phyloP scores from a whole-genome alignment of 2,329 filamentous ascomycete genomes.

The Chalara sp. region DNA sequence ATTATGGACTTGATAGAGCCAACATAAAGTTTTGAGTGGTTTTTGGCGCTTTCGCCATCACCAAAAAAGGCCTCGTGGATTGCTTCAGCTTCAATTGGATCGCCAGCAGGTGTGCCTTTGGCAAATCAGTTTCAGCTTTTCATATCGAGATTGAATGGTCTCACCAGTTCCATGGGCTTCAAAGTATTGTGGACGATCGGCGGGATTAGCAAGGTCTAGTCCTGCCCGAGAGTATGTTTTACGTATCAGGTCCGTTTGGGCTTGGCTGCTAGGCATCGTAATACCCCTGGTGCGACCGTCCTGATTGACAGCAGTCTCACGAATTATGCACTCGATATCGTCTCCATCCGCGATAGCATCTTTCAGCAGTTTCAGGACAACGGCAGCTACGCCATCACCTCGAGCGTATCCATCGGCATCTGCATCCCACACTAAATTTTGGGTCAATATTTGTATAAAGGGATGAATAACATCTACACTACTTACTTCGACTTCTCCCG shows the following conservation, averaged over 20 bases:
- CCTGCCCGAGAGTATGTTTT: conserved; percentile 37
- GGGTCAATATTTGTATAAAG: too few relatives aligned
- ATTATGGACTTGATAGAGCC: conserved; percentile 21
- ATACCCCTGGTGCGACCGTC: conserved; percentile 42
- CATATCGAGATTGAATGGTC: too few relatives aligned
- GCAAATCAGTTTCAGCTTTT: too few relatives aligned
- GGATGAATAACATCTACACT: too few relatives aligned
- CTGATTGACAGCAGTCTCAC: conserved; percentile 40
- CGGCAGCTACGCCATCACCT: conserved; percentile 48
- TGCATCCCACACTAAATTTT: conserved; percentile 11
- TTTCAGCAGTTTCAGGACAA: conserved; percentile 51
- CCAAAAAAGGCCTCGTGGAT: conserved; percentile 5
- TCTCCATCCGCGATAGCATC: conserved; percentile 53
- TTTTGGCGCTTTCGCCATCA: not conserved
- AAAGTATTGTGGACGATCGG: conserved; percentile 8
- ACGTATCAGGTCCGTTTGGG: conserved; percentile 38
- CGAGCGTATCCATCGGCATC: conserved; percentile 15
- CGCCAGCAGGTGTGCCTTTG: conserved; percentile 13
- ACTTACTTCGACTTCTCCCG: conserved; percentile 31
- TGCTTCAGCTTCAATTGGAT: conserved; percentile 15
- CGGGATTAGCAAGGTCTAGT: conserved; percentile 24
- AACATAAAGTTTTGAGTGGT: conserved; percentile 8
- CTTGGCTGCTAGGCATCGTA: conserved; percentile 42
- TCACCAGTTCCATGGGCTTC: conserved; percentile 12
- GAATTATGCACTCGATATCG: conserved; percentile 47